These are phyloP conservation scores for Scleromitrula shiraiana DNA, from an alignment of 2,329 filamentous ascomycete species.

Conservation along the genomic window DNA sequence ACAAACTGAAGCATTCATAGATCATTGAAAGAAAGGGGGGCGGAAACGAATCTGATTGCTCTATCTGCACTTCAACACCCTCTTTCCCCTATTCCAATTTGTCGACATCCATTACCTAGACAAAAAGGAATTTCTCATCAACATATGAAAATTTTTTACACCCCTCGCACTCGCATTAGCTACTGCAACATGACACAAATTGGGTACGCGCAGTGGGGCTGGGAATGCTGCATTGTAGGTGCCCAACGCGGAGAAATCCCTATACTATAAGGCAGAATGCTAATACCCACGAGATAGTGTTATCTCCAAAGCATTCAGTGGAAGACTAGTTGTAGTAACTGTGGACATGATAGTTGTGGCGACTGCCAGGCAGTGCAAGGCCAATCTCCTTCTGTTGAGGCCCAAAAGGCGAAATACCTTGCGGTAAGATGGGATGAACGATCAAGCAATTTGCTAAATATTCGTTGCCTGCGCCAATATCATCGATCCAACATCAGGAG, in stretches of 20 bases:
- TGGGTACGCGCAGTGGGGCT: conserved; percentile 4
- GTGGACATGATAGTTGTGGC: conserved; percentile 3
- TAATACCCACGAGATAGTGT: background rate
- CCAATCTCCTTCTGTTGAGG: background rate
- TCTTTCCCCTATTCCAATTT: too few species aligned
- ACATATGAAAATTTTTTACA: background rate
- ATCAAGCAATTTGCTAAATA: background rate
- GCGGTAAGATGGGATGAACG: background rate
- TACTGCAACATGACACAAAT: background rate
- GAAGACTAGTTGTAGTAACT: conserved; percentile 5
- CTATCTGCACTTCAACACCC: too few species aligned
- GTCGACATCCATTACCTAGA: background rate
- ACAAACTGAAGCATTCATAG: too few species aligned
- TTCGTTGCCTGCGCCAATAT: background rate
- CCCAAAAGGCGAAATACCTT: background rate
- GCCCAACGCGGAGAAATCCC: background rate
- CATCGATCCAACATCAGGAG: background rate
- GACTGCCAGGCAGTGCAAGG: conserved; percentile 7
- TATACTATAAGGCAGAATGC: background rate
- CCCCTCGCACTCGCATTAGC: background rate
- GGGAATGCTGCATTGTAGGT: conserved; percentile 8
- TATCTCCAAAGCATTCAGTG: conserved; percentile 5
- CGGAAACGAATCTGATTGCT: too few species aligned
- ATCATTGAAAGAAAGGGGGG: too few species aligned
- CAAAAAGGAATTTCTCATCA: background rate